phyloP scores from a whole-genome alignment of 192 early-diverging fungal genomes.

The Haplosporangium gracile region DNA sequence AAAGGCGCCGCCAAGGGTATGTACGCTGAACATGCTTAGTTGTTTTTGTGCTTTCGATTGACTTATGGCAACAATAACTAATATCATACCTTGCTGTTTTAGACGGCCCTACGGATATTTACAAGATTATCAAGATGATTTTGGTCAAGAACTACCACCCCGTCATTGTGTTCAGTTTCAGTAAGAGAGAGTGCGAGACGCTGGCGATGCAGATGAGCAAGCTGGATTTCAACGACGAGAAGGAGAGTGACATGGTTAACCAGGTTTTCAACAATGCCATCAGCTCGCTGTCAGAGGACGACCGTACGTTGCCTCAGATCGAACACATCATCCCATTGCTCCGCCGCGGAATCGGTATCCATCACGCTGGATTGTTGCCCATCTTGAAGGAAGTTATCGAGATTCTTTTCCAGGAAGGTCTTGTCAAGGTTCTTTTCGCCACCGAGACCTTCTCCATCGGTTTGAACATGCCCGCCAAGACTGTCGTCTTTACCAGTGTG shows the following conservation, averaged over 20 bases:
- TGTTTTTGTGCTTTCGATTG: background rate
- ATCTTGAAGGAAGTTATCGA: conserved; percentile 98
- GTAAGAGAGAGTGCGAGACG: conserved; percentile 92
- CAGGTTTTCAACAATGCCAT: conserved; percentile 93
- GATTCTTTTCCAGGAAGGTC: conserved; percentile 97
- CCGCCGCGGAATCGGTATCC: conserved; percentile 94
- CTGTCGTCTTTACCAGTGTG: conserved; percentile 95
- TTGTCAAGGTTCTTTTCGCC: conserved; percentile 98
- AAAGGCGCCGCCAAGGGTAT: conserved; percentile 52
- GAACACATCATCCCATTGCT: conserved; percentile 92
- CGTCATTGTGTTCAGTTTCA: conserved; percentile 98
- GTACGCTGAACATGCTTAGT: background rate
- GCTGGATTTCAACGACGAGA: conserved; percentile 92
- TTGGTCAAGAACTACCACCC: conserved; percentile 96
- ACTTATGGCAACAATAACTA: too few relatives aligned
- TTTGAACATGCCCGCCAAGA: conserved; percentile 99
- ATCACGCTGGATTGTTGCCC: conserved; percentile 96
- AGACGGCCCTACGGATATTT: conserved; percentile 82
- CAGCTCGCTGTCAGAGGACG: conserved; percentile 86
- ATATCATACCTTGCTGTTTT: background rate
- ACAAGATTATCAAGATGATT: conserved; percentile 96
- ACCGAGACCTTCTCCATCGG: conserved; percentile 99
- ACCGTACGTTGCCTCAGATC: conserved; percentile 92
- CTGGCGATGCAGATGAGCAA: conserved; percentile 93
- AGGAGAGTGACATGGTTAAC: conserved; percentile 86